Percentiles rank a stretch among this genome's conserved stretches.
These are phyloP conservation scores for Emergomyces orientalis DNA, from an alignment of 2,329 filamentous ascomycete genomes.

Conservation along the genomic window DNA sequence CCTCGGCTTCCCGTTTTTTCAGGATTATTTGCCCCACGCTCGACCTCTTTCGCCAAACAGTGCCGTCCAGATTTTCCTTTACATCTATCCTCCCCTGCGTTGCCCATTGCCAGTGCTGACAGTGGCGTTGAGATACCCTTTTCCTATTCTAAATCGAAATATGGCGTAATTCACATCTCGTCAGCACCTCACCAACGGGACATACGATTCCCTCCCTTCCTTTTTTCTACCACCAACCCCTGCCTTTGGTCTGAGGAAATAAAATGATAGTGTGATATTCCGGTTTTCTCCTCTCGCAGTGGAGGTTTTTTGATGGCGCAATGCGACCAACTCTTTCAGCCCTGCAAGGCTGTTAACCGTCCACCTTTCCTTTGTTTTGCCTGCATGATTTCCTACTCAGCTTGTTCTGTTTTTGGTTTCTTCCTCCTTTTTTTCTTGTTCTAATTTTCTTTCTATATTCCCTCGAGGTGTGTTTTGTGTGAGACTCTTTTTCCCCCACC, in stretches of 20 bases:
- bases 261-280: slow-evolving; percentile 5
- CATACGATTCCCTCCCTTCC: slow-evolving; percentile 5
- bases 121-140: background rate
- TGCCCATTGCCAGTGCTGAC: background rate
- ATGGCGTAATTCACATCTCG: background rate
- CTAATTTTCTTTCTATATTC: slow-evolving; percentile 17
- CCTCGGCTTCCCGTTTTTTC: background rate
- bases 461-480: slow-evolving; percentile 7
- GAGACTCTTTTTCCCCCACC: background rate
- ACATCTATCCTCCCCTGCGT: slow-evolving; percentile 11
- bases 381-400: slow-evolving; percentile 31
- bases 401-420: slow-evolving; percentile 25
- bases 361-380: slow-evolving; percentile 19
- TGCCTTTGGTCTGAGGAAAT: background rate
- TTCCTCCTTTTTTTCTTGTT: slow-evolving; percentile 16
- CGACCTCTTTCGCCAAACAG: background rate
- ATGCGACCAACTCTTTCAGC: slow-evolving; percentile 5
- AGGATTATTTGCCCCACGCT: slow-evolving; percentile 13
- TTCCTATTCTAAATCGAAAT: background rate
- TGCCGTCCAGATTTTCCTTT: slow-evolving; percentile 7
- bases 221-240: background rate
- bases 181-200: slow-evolving; percentile 3
- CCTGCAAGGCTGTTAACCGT: background rate
- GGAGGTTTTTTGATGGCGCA: background rate
- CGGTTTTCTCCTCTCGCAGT: background rate